Percentiles rank a stretch among this genome's conserved stretches.
Evolutionary conservation across 1,139 yeast species (phyloP).

Genomic region (Yarrowia galli): DNA sequence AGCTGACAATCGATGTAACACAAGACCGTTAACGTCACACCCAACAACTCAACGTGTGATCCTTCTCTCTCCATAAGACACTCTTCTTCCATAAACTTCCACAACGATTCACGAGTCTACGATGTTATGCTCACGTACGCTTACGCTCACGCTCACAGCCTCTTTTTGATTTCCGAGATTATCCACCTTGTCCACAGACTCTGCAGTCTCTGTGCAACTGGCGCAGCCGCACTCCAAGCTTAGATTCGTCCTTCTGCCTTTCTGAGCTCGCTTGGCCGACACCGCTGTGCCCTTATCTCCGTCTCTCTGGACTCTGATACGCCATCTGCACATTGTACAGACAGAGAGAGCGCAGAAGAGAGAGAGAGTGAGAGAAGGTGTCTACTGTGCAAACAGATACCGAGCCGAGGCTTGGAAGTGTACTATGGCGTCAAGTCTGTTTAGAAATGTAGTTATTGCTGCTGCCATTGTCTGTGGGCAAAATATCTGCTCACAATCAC

Average conservation of each 20-base stretch:
- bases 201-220: no score
- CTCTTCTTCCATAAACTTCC: slow-evolving; percentile 4
- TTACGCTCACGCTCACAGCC: no score
- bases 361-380: not conserved
- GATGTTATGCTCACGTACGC: no score
- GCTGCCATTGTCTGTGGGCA: no score
- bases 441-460: no score
- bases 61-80: not conserved
- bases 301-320: slow-evolving; percentile 20
- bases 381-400: not conserved
- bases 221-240: slow-evolving; percentile 8
- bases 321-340: slow-evolving; percentile 20
- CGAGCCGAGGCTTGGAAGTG: slow-evolving; percentile 34
- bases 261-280: not conserved
- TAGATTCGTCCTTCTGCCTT: not conserved
- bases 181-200: no score
- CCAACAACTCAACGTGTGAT: slow-evolving; percentile 21
- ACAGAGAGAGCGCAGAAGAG: no score
- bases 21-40: no score
- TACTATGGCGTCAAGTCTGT: no score
- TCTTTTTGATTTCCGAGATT: slow-evolving; percentile 24
- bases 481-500: not conserved
- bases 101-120: no score
- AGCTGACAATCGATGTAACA: no score
- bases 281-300: slow-evolving; percentile 24